A percentile compares a stretch with the other conserved stretches of the same genome.
Conservation (phyloP, 2,329 filamentous ascomycete genomes). For the Amphichorda felina region DNA sequence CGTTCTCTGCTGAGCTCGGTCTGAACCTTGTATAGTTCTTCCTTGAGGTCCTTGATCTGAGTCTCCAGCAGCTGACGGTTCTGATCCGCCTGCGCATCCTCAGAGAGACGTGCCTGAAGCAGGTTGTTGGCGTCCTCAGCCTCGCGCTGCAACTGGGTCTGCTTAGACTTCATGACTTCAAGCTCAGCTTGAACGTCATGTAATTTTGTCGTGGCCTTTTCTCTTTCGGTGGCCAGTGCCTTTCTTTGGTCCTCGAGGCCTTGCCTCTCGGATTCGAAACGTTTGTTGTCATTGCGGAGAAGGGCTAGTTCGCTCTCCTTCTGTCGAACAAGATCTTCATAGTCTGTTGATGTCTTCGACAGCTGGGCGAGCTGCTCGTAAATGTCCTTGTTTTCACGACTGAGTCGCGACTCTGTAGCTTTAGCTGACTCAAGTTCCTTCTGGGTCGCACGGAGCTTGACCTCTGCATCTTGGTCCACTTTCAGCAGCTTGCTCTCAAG, state of each 20-base stretch:
- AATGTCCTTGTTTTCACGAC: constrained; percentile 70
- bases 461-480: constrained; percentile 77
- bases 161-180: constrained; percentile 75
- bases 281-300: constrained; percentile 73
- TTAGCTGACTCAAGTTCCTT: constrained; percentile 71
- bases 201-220: constrained; percentile 62
- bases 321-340: constrained; percentile 82
- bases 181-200: constrained; percentile 81
- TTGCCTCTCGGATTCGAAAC: constrained; percentile 69
- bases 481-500: constrained; percentile 75
- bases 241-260: constrained; percentile 70
- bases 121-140: constrained; percentile 78
- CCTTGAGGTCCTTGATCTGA: constrained; percentile 80
- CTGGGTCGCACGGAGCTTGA: constrained; percentile 66
- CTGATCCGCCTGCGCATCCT: constrained; percentile 75
- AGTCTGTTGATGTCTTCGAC: constrained; percentile 84
- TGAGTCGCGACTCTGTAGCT: constrained; percentile 62
- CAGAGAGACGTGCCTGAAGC: constrained; percentile 77
- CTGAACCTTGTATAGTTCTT: constrained; percentile 73
- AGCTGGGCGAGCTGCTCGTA: constrained; percentile 78
- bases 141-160: constrained; percentile 75
- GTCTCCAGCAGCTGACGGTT: constrained; percentile 73
- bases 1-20: constrained; percentile 82
- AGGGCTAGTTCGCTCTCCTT: constrained; percentile 91
- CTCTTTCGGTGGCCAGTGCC: constrained; percentile 61